Conservation (phyloP, 2,329 filamentous ascomycete genomes). For the Exophiala sp. region DNA sequence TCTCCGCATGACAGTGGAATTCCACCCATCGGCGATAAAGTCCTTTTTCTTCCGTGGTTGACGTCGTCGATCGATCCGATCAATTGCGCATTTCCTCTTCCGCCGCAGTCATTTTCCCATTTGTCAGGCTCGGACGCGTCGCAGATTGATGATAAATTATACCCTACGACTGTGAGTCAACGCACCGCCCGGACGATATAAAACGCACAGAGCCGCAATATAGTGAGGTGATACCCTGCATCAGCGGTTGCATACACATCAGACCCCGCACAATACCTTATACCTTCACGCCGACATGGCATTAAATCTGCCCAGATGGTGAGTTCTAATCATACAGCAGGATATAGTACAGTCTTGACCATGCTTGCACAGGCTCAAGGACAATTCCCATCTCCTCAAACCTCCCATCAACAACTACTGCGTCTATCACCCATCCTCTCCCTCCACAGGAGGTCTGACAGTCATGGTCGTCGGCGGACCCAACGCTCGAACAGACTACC, state of each 20-base stretch:
- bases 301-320: constrained; percentile 48
- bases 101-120: no score
- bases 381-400: constrained; percentile 87
- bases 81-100: no score
- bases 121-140: no score
- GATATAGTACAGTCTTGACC: background rate
- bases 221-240: background rate
- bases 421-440: constrained; percentile 67
- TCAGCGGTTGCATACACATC: background rate
- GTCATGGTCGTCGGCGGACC: constrained; percentile 91
- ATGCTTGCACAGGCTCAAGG: constrained; percentile 64
- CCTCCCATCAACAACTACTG: constrained; percentile 98
- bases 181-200: no score
- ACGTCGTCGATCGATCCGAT: no score
- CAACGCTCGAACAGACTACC: constrained; percentile 94
- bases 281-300: constrained; percentile 7
- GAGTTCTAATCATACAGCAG: constrained; percentile 5
- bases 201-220: no score
- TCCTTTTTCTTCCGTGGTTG: no score
- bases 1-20: constrained; percentile 4
- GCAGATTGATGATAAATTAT: no score
- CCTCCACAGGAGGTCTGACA: constrained; percentile 88
- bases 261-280: background rate
- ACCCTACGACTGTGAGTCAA: no score
- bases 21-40: background rate